Evolutionary conservation across 805 yeast genomes (phyloP), one percentile per base, ranked within the genome.

Genomic region (Wickerhamia fluorescens): DNA sequence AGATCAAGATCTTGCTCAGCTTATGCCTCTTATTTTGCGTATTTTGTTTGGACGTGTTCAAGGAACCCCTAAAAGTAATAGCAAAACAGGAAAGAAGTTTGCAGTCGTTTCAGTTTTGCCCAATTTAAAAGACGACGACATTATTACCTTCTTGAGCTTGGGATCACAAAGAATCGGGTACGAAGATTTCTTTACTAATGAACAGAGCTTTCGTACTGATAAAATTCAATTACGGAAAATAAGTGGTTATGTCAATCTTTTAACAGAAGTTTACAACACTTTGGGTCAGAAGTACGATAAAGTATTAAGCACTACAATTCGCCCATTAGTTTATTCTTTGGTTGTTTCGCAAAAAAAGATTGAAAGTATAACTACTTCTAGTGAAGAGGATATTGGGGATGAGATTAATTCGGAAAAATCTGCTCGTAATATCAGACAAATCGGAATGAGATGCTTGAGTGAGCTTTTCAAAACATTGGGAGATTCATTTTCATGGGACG

Each of bases 1-100:
- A 37, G 66, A 61, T 6, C 62, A 61, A 3, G 96, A 92, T 47
- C 58, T 68, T 10, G 59, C 51, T 2, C 51, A 37, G 2, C 66
- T 89, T 3, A 72, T 86, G 71, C 92, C 94, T 1, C 45, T 83
- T 17, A 68, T 87, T 4, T 49, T 87, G 27, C 61, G 96, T 40
- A 78, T 92, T 15, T 58, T 92, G 13, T 89, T 79, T 53, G 97
- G 97, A 6, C 69, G 94, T 33, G 85, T 87, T 6, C 94, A 85
- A 53, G 66, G 67, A 7, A 69, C 78, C 1, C 66, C 77, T 4
- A 70, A 65, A 31, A 78, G 82, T 49, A 86, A 85, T 35, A 71
- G 77, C 16, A 83, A 83, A 46, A 70, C 73, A 31, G 78, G 87
- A 18, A 70, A 82, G 40, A 81, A 85, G 38, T 68, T 66, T 42